phyloP scores from a whole-genome alignment of 257 asterid species.

The Osmanthus fragrans region DNA sequence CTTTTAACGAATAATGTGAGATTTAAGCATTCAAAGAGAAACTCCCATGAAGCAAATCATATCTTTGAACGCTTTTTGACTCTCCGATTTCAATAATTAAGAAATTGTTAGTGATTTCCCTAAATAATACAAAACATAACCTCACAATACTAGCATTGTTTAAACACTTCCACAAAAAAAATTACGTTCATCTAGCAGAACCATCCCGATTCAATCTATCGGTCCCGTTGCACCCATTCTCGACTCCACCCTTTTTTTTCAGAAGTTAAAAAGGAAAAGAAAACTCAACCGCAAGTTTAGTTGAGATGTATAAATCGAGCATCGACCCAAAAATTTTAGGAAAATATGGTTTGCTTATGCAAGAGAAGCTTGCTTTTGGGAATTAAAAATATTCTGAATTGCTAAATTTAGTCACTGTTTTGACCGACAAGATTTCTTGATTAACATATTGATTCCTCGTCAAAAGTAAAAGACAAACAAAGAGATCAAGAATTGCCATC shows the following conservation, averaged over 20 bases:
- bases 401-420: conserved; percentile 16
- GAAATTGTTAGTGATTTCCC: not conserved
- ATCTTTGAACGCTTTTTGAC: not conserved
- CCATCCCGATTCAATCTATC: too few relatives aligned
- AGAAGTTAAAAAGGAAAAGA: too few relatives aligned
- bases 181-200: not conserved
- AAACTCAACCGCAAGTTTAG: too few relatives aligned
- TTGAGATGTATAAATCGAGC: too few relatives aligned
- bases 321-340: too few relatives aligned
- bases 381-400: not conserved
- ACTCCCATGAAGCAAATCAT: not conserved
- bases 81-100: not conserved
- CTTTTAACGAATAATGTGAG: not conserved
- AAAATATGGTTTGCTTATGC: not conserved
- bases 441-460: conserved; percentile 31
- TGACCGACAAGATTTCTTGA: conserved; percentile 30
- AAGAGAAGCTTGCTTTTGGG: not conserved
- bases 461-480: conserved; percentile 36
- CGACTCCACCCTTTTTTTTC: too few relatives aligned
- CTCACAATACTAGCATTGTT: not conserved
- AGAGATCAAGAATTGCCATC: conserved; percentile 7
- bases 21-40: not conserved
- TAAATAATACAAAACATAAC: not conserved
- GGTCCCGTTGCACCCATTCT: too few relatives aligned
- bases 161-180: not conserved